Conservation (phyloP, 192 early-diverging fungal species). For the Anaeromyces robustus region DNA sequence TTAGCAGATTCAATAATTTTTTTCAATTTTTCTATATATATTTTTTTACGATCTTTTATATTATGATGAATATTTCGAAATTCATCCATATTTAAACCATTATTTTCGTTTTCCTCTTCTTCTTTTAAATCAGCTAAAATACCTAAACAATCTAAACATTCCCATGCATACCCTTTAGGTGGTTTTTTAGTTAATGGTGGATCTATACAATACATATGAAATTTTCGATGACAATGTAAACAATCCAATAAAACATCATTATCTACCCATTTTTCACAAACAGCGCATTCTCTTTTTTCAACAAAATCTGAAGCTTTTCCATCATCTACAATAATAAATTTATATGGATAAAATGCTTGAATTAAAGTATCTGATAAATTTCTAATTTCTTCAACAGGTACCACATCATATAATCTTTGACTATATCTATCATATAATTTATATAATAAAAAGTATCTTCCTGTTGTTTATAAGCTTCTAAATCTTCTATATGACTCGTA, state of each 20-base stretch:
- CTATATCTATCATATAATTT: constrained; percentile 85
- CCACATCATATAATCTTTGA: constrained; percentile 69
- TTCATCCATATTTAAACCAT: constrained; percentile 19
- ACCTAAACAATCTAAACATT: constrained; percentile 53
- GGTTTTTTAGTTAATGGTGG: constrained; percentile 61
- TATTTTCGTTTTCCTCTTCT: constrained; percentile 7
- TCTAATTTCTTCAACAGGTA: constrained; percentile 58
- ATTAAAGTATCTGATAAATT: constrained; percentile 63
- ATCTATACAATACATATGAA: constrained; percentile 68
- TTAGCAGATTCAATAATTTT: neutral
- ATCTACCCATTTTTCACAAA: constrained; percentile 45
- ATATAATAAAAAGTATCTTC: constrained; percentile 72
- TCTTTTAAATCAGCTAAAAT: constrained; percentile 10
- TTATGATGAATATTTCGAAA: constrained; percentile 9
- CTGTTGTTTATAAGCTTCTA: constrained; percentile 37
- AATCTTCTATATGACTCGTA: constrained; percentile 34
- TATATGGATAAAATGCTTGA: constrained; percentile 47
- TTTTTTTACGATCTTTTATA: constrained; percentile 1
- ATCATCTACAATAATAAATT: constrained; percentile 73
- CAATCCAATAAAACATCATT: constrained; percentile 58
- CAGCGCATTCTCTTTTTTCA: constrained; percentile 46
- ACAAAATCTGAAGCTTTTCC: constrained; percentile 65
- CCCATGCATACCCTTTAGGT: constrained; percentile 74
- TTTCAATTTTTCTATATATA: constrained; percentile 2
- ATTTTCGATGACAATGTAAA: constrained; percentile 53